Evolutionary conservation across 2,329 filamentous ascomycete genomes (phyloP), one percentile per base, ranked within the genome.

Genomic region (Drechslerella dactyloides): DNA sequence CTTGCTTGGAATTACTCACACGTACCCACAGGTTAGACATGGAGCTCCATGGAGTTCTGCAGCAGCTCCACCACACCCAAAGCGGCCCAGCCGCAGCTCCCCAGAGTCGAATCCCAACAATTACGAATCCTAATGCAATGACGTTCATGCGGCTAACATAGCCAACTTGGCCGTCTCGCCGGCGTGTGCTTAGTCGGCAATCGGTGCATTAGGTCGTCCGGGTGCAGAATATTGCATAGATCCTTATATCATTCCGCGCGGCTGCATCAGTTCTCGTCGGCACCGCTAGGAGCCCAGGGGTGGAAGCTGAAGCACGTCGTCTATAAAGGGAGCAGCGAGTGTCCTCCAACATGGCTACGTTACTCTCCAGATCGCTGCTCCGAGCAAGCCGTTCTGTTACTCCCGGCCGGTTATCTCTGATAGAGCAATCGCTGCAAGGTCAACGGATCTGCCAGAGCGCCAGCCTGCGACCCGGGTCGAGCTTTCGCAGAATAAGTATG

Each of bases 301-400:
- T 56, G 62, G 37, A 42, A 42, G 52, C 57, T n/a, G n/a, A 52
- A 62, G 44, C 33, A 23, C 15, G 24, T 17, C n/a, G 19, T 55
- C 54, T 64, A 70, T 70, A 59, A 63, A 70, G 57, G 54, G 66
- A 42, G 59, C 48, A 30, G 58, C 53, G 17, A 4, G 19, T 61
- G 54, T 70, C 52, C 54, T 63, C 55, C 66, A 70, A 70, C 59
- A 70, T 70, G 66, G 66, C 66, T 42, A 53, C 59, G 48, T 46
- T 70, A 53, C 54, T 70, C 27, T 54, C 58, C 17, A 59, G 66
- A 70, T 54, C 66, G 59, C 33, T 70, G 59, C 66, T 70, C 64
- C 58, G 66, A 50, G 53, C 66, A 54, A 58, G 35, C 50, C 48
- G 52, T 19, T 64, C 59, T 40, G 50, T 59, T 21, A 24, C 54